A percentile compares a stretch with the other conserved stretches of the same genome.
Evolutionary conservation across 768 basidiomycete species (phyloP).

Genomic region (Epithele typhae): DNA sequence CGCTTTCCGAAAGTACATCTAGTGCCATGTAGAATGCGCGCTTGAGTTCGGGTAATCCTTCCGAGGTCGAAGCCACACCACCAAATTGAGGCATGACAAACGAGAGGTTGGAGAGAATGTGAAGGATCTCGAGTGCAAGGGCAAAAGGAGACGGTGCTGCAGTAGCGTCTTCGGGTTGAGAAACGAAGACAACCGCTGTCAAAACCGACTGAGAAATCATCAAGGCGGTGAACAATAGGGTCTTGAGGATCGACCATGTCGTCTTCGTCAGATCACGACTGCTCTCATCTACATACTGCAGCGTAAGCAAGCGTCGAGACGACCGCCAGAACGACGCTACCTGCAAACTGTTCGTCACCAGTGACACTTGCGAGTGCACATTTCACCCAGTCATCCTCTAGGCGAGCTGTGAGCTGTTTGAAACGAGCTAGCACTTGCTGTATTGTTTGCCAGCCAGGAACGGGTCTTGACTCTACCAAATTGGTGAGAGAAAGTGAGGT

Average conservation of each 20-base stretch:
- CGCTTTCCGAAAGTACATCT: slow-evolving; percentile 56
- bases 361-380: slow-evolving; percentile 22
- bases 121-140: slow-evolving; percentile 52
- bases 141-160: slow-evolving; percentile 29
- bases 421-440: slow-evolving; percentile 15
- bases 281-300: slow-evolving; percentile 33
- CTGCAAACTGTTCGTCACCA: slow-evolving; percentile 25
- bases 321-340: slow-evolving; percentile 12
- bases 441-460: slow-evolving; percentile 24
- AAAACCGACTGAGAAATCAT: slow-evolving; percentile 67
- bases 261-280: slow-evolving; percentile 41
- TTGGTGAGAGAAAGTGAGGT: slow-evolving; percentile 20
- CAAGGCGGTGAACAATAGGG: slow-evolving; percentile 65
- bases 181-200: slow-evolving; percentile 47
- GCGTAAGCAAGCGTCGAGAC: neutral
- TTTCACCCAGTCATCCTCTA: slow-evolving; percentile 26
- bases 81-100: slow-evolving; percentile 82
- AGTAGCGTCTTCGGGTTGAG: slow-evolving; percentile 27
- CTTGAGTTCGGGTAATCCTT: slow-evolving; percentile 65
- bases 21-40: slow-evolving; percentile 73
- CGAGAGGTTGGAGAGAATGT: slow-evolving; percentile 60
- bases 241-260: slow-evolving; percentile 70
- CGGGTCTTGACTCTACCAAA: slow-evolving; percentile 21
- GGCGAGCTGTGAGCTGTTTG: slow-evolving; percentile 13
- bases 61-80: slow-evolving; percentile 52